Conservation (phyloP, 257 asterid genomes). For the Gentiana straminea region DNA sequence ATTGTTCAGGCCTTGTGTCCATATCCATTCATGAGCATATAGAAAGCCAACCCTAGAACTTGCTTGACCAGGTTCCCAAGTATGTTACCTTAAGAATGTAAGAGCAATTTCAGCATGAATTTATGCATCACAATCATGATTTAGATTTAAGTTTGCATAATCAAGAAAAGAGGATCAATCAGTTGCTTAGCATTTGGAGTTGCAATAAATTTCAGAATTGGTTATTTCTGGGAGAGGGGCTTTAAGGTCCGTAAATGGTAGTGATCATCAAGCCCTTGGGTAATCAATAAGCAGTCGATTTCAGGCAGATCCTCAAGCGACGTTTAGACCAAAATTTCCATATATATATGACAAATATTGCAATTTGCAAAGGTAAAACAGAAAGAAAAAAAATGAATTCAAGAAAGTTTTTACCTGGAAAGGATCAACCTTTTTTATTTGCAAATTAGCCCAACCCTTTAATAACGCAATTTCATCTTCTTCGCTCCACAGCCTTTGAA, state of each 20-base stretch:
- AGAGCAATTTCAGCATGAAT: no score
- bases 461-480: no score
- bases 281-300: slow-evolving; percentile 67
- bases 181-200: slow-evolving; percentile 77
- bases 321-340: slow-evolving; percentile 16
- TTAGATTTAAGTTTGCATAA: no score
- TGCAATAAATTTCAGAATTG: slow-evolving; percentile 58
- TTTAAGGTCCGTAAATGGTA: slow-evolving; percentile 78
- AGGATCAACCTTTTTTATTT: neutral
- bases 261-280: slow-evolving; percentile 96
- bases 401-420: slow-evolving; percentile 39
- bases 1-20: no score
- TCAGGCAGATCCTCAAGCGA: slow-evolving; percentile 87
- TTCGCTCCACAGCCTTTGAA: no score
- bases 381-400: neutral
- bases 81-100: no score
- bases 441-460: no score
- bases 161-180: slow-evolving; percentile 59
- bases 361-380: neutral
- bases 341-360: neutral
- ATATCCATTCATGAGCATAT: no score
- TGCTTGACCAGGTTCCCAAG: no score
- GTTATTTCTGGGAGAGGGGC: slow-evolving; percentile 69
- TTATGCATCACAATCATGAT: no score
- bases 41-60: no score